Base-by-base conservation (phyloP, 2,329 filamentous ascomycete species). In the Penicillium rolfsii region DNA sequence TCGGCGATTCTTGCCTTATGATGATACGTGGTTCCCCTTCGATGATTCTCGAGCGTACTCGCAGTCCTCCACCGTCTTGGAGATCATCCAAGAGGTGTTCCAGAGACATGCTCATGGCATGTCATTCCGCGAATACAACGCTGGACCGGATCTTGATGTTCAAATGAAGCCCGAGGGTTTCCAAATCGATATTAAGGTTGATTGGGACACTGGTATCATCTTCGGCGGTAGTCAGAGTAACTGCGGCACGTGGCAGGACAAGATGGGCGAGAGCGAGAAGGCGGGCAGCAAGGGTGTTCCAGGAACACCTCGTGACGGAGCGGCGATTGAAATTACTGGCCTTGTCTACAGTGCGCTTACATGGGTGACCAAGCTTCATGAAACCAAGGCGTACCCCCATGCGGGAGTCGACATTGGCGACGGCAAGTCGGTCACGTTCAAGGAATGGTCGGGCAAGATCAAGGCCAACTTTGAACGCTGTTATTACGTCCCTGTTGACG, bases 221-320 rank as follows among this genome's bases (percentile, higher is more conserved):
- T 97, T 96, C 71, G 95, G 96, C 58, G 95, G 96, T 36, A 98
- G 91, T 72, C 93, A 97, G 73, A 84, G 81, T 78, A 99, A 99
- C 77, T 99, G 96, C 70, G 95, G 95, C 55, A 99, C 95, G 1
- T 99, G 95, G 95, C 97, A 97, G 93, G 95, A 99, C 83, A 99
- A 99, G 84, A 99, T 99, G 95, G 95, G 95, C n/a, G 95, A 99
- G 77, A 97, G 93, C 64, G 87, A 91, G 65, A 91, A 89, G 63
- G 95, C 96, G 16, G 89, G 90, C 60, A 97, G 89, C 72, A 98
- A 97, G 80, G 96, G 95, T 53, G 83, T 97, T 22, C 96, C 95
- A 0, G 95, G 93, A 8, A 99, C 95, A n/a, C 95, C 95, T 50
- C 90, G 96, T 70, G 96, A 99, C 74, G 95, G 95, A 33, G 93